These are phyloP conservation scores for Linum trigynum DNA, from an alignment of 345 rosid genomes.

Conservation along the genomic window DNA sequence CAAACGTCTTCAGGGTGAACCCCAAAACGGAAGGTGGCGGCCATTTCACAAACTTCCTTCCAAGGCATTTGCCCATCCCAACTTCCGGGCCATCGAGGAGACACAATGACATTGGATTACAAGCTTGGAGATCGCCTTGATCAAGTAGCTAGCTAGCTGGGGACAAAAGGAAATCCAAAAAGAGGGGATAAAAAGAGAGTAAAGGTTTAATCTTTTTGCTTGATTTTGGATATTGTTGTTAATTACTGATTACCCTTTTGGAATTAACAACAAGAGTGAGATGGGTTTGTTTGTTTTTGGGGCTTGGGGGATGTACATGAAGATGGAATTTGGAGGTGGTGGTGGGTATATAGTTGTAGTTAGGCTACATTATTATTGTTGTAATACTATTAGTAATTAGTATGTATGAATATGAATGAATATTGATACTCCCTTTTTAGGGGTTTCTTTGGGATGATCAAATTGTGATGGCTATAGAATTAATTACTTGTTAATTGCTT, in stretches of 20 bases:
- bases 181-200: too few relatives aligned
- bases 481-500: too few relatives aligned
- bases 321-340: neutral
- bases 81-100: conserved; percentile 87
- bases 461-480: too few relatives aligned
- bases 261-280: neutral
- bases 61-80: conserved; percentile 74
- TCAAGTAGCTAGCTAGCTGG: neutral
- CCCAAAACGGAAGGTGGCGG: conserved; percentile 8
- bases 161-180: neutral
- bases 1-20: neutral
- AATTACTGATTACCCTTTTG: neutral
- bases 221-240: neutral
- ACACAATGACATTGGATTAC: conserved; percentile 75
- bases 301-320: neutral
- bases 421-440: neutral
- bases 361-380: neutral
- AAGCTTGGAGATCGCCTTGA: conserved; percentile 51
- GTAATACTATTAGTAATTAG: too few relatives aligned
- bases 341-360: neutral
- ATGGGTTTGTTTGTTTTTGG: too few relatives aligned
- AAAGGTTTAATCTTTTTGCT: neutral
- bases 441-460: neutral
- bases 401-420: neutral
- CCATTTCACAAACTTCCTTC: conserved; percentile 68